Conservation (phyloP, 2,329 filamentous ascomycete genomes). For the Oidium heveae region DNA sequence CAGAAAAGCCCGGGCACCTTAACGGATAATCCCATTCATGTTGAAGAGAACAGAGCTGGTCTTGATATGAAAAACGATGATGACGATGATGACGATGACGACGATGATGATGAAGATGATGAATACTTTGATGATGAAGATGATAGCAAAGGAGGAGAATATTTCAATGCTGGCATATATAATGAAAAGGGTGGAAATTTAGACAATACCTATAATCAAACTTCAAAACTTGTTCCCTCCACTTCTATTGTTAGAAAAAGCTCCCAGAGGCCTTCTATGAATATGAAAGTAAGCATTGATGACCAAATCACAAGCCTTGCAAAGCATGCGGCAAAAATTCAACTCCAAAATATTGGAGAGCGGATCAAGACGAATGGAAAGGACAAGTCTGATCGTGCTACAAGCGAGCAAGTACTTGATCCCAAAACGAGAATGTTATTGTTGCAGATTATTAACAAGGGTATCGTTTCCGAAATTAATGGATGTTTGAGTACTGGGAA, state of each 20-base stretch:
- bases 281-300: constrained; percentile 56
- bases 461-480: constrained; percentile 72
- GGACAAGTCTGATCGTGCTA: constrained; percentile 83
- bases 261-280: constrained; percentile 52
- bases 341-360: constrained; percentile 37
- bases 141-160: constrained; percentile 36
- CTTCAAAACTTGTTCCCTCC: constrained; percentile 34
- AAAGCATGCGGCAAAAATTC: constrained; percentile 65
- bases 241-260: constrained; percentile 39
- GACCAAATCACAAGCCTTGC: constrained; percentile 72
- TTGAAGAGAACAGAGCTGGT: no score
- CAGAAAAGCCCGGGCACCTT: no score
- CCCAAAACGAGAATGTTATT: constrained; percentile 87
- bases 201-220: constrained; percentile 66
- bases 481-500: constrained; percentile 92
- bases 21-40: no score
- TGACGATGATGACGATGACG: no score
- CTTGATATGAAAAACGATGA: no score
- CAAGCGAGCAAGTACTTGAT: constrained; percentile 83
- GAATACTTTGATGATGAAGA: constrained; percentile 22
- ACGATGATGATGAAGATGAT: constrained; percentile 13
- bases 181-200: constrained; percentile 37
- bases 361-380: constrained; percentile 35
- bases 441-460: constrained; percentile 83
- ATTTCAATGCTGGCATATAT: constrained; percentile 29